Percentiles rank a stretch among this genome's conserved stretches.
Evolutionary conservation across 148 eudicot genomes (phyloP).

Genomic region (Fallopia convolvulus): DNA sequence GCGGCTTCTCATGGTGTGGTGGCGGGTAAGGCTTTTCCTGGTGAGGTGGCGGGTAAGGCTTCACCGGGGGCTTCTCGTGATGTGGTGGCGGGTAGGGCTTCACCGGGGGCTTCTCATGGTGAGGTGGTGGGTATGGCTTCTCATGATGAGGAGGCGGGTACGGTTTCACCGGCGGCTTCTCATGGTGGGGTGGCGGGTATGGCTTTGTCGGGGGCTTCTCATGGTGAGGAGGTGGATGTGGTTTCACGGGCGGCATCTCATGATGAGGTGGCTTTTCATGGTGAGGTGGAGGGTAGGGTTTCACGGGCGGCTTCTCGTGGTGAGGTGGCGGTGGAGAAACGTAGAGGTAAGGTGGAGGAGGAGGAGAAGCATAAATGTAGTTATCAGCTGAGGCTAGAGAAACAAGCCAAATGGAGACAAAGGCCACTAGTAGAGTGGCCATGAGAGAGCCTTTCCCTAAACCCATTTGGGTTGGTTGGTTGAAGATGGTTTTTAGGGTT

Average conservation of each 20-base stretch:
- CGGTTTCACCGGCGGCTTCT: not conserved
- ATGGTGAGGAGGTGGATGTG: not conserved
- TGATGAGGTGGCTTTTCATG: not conserved
- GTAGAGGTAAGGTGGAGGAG: slow-evolving; percentile 2
- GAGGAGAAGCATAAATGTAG: slow-evolving; percentile 7
- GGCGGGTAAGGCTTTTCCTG: not conserved
- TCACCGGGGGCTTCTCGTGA: not conserved
- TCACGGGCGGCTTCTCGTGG: no score
- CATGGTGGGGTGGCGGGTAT: not conserved
- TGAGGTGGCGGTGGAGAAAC: slow-evolving; percentile 3
- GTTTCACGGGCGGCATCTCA: not conserved
- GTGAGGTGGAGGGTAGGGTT: no score
- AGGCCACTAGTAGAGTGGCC: not conserved
- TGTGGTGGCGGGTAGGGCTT: not conserved
- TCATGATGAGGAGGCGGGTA: not conserved
- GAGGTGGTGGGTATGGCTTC: not conserved
- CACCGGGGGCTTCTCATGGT: not conserved
- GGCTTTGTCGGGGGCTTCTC: not conserved
- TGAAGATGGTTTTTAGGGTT: not conserved
- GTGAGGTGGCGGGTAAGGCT: not conserved
- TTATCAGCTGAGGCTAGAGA: not conserved
- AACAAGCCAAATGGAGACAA: not conserved
- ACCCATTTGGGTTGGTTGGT: slow-evolving; percentile 2
- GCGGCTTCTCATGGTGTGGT: not conserved
- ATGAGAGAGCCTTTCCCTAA: slow-evolving; percentile 1